Conservation (phyloP, 148 eudicot genomes). For the Rhododendron kiyosumense region DNA sequence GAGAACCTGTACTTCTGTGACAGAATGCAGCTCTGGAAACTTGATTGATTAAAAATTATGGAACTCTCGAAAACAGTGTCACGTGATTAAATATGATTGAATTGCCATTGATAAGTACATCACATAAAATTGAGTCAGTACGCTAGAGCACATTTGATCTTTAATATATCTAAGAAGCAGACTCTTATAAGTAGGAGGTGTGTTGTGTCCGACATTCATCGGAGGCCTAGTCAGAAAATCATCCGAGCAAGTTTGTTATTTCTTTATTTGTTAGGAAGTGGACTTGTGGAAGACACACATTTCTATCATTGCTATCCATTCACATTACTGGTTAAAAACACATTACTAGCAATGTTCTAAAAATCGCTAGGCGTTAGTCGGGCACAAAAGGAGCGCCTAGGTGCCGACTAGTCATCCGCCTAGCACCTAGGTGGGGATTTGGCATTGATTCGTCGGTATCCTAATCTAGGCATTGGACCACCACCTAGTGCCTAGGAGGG, state of each 20-base stretch:
- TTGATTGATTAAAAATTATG: not conserved
- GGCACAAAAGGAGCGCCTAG: too few species aligned
- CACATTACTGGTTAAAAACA: not conserved
- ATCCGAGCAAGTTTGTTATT: not conserved
- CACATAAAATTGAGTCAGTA: not conserved
- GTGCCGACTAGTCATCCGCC: too few species aligned
- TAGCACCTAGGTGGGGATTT: too few species aligned
- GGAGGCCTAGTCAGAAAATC: not conserved
- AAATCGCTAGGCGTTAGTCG: too few species aligned
- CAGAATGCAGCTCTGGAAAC: not conserved
- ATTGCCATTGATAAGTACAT: not conserved
- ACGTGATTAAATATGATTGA: not conserved
- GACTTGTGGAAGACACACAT: not conserved
- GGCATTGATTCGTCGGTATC: not conserved
- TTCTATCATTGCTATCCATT: not conserved
- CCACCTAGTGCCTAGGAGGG: too few species aligned
- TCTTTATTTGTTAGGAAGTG: not conserved
- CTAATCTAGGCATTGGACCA: too few species aligned
- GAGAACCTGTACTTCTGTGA: not conserved
- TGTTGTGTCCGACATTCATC: not conserved
- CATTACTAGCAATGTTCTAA: not conserved
- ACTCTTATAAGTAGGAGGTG: not conserved
- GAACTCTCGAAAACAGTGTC: not conserved
- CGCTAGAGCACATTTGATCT: not conserved
- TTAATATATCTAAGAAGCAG: not conserved